phyloP scores from a whole-genome alignment of 1,284 basidiomycete species.

The Cystobasidiaceae sp. region DNA sequence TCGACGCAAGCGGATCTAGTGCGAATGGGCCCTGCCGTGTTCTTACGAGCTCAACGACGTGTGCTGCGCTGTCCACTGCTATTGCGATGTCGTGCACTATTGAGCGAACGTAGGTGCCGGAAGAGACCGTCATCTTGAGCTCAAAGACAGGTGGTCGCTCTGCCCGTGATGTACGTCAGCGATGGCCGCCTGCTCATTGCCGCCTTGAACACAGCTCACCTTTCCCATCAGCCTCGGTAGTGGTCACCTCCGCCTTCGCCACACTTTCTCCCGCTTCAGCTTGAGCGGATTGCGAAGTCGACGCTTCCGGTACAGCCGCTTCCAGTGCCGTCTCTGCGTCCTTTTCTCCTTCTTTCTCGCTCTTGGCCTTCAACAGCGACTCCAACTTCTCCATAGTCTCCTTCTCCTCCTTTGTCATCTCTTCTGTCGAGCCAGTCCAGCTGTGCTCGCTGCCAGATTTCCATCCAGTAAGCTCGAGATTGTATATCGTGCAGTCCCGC shows the following conservation, averaged over 20 bases:
- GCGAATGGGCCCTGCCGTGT: conserved; percentile 75
- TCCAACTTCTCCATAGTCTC: conserved; percentile 61
- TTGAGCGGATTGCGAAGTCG: too few species aligned
- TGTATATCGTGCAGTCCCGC: conserved; percentile 75
- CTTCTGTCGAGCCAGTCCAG: conserved; percentile 36
- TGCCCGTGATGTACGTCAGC: conserved; percentile 34
- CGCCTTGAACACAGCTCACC: not conserved
- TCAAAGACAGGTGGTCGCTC: conserved; percentile 68
- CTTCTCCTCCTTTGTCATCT: conserved; percentile 63
- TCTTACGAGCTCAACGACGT: conserved; percentile 81
- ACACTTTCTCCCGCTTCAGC: too few species aligned
- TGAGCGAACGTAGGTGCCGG: conserved; percentile 89
- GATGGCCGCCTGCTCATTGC: conserved; percentile 46
- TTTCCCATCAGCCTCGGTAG: too few species aligned
- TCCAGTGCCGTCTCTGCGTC: conserved; percentile 11
- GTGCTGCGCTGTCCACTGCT: conserved; percentile 74
- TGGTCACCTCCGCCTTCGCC: too few species aligned
- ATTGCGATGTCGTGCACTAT: conserved; percentile 85
- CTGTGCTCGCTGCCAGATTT: conserved; percentile 37
- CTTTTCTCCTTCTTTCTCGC: conserved; percentile 57
- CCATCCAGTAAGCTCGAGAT: conserved; percentile 59
- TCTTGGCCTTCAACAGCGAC: conserved; percentile 46
- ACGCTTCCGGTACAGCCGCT: not conserved
- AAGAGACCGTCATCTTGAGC: conserved; percentile 82
- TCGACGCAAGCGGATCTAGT: not conserved